Base-by-base conservation (phyloP, 306 rosid species). In the Cicer pinnatifidum region DNA sequence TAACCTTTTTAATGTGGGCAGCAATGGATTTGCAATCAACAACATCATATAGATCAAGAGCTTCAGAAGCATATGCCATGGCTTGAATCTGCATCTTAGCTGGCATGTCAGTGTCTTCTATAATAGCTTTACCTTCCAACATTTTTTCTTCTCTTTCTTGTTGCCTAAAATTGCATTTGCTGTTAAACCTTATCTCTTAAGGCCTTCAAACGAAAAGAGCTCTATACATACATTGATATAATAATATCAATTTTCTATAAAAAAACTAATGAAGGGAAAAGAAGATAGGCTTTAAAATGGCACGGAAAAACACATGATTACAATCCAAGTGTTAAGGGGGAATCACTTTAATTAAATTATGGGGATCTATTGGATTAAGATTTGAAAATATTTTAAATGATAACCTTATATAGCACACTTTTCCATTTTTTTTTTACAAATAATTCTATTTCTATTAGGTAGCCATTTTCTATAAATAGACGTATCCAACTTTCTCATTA, bases 31-130 rank as follows among this genome's bases (percentile, higher is more conserved):
- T 87, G 81, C 87, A 91, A 56, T 94, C 97, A 70, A 94, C 9
- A 66, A 94, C 99, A 80, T 94, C 99, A 60, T 79, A 91, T 66
- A 88, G 88, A 86, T 91, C 99, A 71, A 94, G 78, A 87, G 99
- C 99, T 85, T 91, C 72, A 89, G 93, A 94, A 82, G 97, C 96
- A 71, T 92, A 76, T 38, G 91, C 88, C 96, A 81, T 94, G 80
- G 99, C 99, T 82, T 90, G 97, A 79, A 87, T 80, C 89, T 91
- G 99, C 99, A 94, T 94, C 97, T 89, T 87, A 59, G 38, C 76
- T 28, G 99, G 96, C 99, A 94, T 94, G 74, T 94, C 97, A 71
- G 93, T 87, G 58, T 91, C 99, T 73, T 86, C 85, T 11, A 94
- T 72, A 85, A 87, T 56, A 53, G 96, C 99, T 72, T 88, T 94